Percentiles rank a stretch among this genome's conserved stretches.
These are phyloP conservation scores for Hanseniaspora hatyaiensis DNA, from an alignment of 805 yeast species.

Conservation along the genomic window DNA sequence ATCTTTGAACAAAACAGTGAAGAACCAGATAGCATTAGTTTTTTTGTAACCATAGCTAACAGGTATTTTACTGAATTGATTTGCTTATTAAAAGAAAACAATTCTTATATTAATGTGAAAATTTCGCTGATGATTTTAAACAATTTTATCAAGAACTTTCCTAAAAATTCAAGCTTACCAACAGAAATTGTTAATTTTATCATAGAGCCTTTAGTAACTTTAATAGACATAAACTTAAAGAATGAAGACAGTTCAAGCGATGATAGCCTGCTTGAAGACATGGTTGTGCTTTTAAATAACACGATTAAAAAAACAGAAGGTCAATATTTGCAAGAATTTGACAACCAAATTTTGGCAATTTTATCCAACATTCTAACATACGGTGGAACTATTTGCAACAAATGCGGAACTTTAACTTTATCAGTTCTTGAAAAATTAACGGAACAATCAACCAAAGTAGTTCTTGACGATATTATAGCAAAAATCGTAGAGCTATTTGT, in stretches of 20 bases:
- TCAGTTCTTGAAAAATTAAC: conserved; percentile 47
- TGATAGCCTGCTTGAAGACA: conserved; percentile 1
- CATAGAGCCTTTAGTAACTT: conserved; percentile 23
- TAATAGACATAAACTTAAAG: conserved; percentile 30
- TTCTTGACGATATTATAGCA: conserved; percentile 46
- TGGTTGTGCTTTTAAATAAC: background rate
- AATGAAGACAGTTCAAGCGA: conserved; percentile 24
- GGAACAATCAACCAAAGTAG: conserved; percentile 28
- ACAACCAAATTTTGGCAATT: conserved; percentile 35
- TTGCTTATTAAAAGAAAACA: background rate
- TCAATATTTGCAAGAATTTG: conserved; percentile 17
- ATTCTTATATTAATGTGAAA: background rate
- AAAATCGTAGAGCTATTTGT: conserved; percentile 62
- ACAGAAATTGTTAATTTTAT: conserved; percentile 21
- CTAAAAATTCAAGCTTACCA: conserved; percentile 25
- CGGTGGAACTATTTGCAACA: conserved; percentile 38
- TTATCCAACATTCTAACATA: conserved; percentile 55
- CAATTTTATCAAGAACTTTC: conserved; percentile 24
- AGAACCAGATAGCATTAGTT: background rate
- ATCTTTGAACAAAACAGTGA: background rate
- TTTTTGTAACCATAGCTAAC: background rate
- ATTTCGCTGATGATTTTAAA: conserved; percentile 3
- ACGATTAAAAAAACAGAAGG: conserved; percentile 19
- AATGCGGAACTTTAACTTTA: conserved; percentile 39
- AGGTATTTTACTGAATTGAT: conserved; percentile 3